Evolutionary conservation across 768 basidiomycete species (phyloP).

Genomic region (Suillus americanus): DNA sequence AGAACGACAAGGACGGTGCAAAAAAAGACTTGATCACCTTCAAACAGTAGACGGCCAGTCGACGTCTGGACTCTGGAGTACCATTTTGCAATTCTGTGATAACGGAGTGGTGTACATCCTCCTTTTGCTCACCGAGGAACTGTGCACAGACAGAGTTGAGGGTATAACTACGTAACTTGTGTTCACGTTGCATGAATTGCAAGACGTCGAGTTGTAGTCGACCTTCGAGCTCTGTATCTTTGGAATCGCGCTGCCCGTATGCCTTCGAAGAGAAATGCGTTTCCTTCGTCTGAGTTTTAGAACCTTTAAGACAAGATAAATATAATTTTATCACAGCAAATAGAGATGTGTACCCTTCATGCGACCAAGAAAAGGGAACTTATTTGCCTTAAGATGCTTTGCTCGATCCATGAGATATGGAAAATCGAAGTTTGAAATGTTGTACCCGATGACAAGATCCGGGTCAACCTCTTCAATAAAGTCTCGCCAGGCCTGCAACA

Average conservation of each 20-base stretch:
- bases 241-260: slow-evolving; percentile 95
- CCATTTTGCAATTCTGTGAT: slow-evolving; percentile 98
- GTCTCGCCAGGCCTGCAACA: slow-evolving; percentile 85
- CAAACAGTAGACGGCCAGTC: slow-evolving; percentile 95
- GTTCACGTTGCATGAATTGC: slow-evolving; percentile 98
- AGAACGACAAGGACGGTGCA: neutral
- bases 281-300: slow-evolving; percentile 79
- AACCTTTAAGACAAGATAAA: slow-evolving; percentile 43
- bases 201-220: slow-evolving; percentile 94
- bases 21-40: slow-evolving; percentile 54
- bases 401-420: slow-evolving; percentile 95
- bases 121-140: slow-evolving; percentile 98
- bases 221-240: slow-evolving; percentile 88
- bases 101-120: slow-evolving; percentile 97
- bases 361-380: slow-evolving; percentile 76
- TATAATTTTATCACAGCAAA: neutral
- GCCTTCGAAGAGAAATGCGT: slow-evolving; percentile 99
- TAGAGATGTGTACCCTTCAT: slow-evolving; percentile 54
- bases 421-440: slow-evolving; percentile 91
- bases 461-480: slow-evolving; percentile 91
- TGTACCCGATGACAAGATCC: slow-evolving; percentile 96
- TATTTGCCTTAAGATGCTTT: slow-evolving; percentile 66
- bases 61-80: slow-evolving; percentile 86
- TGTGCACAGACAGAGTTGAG: slow-evolving; percentile 98
- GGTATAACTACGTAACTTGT: slow-evolving; percentile 95